Conservation (phyloP, 139 green algal genomes). For the Pseudopediastrum boryanum region DNA sequence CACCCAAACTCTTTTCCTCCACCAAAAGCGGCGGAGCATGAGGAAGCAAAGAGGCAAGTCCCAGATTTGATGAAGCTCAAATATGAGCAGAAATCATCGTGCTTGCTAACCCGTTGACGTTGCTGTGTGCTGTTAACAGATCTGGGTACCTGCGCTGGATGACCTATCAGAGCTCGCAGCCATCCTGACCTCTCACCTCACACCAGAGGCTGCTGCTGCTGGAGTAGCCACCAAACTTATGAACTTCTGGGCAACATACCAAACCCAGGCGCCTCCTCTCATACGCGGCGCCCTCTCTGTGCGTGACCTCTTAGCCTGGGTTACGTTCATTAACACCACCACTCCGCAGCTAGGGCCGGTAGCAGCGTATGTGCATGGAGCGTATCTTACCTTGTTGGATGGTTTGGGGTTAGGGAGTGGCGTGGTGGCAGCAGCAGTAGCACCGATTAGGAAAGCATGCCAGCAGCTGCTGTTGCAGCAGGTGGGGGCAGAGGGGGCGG, state of each 20-base stretch:
- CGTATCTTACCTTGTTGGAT: slow-evolving; percentile 91
- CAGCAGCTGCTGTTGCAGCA: slow-evolving; percentile 59
- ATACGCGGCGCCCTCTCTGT: slow-evolving; percentile 73
- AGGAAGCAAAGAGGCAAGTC: too few relatives aligned
- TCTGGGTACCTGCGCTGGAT: slow-evolving; percentile 85
- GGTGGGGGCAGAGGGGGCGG: slow-evolving; percentile 46
- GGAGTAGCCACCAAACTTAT: slow-evolving; percentile 60
- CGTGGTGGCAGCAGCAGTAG: slow-evolving; percentile 49
- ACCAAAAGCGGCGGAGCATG: too few relatives aligned
- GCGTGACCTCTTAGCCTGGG: slow-evolving; percentile 94
- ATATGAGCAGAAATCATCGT: too few relatives aligned
- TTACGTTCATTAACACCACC: slow-evolving; percentile 81
- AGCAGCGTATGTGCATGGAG: slow-evolving; percentile 86
- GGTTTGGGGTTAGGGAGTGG: slow-evolving; percentile 88
- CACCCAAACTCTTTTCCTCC: too few relatives aligned
- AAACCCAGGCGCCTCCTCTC: slow-evolving; percentile 40
- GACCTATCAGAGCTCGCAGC: slow-evolving; percentile 68
- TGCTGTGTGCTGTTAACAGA: slow-evolving; percentile 30
- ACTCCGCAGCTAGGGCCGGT: slow-evolving; percentile 54
- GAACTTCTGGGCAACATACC: slow-evolving; percentile 85
- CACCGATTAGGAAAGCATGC: slow-evolving; percentile 57
- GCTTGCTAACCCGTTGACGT: too few relatives aligned
- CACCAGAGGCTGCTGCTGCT: background rate
- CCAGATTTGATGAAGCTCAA: too few relatives aligned
- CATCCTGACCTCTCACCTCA: slow-evolving; percentile 65